phyloP scores from a whole-genome alignment of 371 early-diverging fungal genomes.

The Mucor plumbeus region DNA sequence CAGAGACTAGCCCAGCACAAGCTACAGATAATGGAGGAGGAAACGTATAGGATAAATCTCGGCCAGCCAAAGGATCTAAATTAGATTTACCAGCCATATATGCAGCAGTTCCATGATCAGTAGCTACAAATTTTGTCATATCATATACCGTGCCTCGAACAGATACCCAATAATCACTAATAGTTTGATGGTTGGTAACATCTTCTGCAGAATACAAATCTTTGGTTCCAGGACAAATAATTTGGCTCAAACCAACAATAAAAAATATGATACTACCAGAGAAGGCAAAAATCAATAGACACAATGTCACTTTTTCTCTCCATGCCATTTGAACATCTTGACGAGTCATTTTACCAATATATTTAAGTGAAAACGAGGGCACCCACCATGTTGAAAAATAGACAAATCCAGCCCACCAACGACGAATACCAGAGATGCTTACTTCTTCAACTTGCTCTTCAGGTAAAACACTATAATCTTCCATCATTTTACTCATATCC shows the following conservation, averaged over 20 bases:
- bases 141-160: slow-evolving; percentile 84
- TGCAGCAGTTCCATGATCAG: slow-evolving; percentile 56
- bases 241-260: slow-evolving; percentile 59
- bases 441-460: slow-evolving; percentile 56
- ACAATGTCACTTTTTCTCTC: slow-evolving; percentile 89
- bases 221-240: slow-evolving; percentile 64
- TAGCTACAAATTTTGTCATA: slow-evolving; percentile 67
- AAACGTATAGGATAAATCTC: slow-evolving; percentile 63
- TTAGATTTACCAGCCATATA: slow-evolving; percentile 52
- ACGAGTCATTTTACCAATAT: slow-evolving; percentile 80
- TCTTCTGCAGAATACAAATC: slow-evolving; percentile 50
- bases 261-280: slow-evolving; percentile 60
- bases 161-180: slow-evolving; percentile 59
- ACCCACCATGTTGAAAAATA: slow-evolving; percentile 80
- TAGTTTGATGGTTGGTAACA: slow-evolving; percentile 53
- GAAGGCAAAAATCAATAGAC: slow-evolving; percentile 68
- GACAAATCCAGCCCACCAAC: slow-evolving; percentile 75
- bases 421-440: slow-evolving; percentile 61
- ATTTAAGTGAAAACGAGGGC: slow-evolving; percentile 61
- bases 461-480: slow-evolving; percentile 38
- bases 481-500: slow-evolving; percentile 55
- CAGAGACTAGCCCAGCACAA: slow-evolving; percentile 56
- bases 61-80: slow-evolving; percentile 59
- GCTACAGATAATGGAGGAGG: slow-evolving; percentile 60
- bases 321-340: slow-evolving; percentile 93